Base-by-base conservation (phyloP, 768 basidiomycete genomes). In the Amanita inopinata region DNA sequence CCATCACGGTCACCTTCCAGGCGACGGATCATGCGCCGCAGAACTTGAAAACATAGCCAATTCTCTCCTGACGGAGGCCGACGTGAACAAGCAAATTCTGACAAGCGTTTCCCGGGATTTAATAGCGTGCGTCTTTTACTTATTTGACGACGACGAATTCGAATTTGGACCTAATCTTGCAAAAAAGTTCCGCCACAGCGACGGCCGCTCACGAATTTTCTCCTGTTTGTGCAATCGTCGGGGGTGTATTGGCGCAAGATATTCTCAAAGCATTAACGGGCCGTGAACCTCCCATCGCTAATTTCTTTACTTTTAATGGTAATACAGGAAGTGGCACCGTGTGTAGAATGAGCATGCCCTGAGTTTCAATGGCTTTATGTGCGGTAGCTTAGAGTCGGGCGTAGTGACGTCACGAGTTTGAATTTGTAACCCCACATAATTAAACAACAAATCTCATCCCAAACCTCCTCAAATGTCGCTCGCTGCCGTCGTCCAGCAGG, bases 211-310 rank as follows among this genome's bases (percentile, higher is more conserved):
- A 84, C 57, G 91, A 94, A 57, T 89, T 97, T 64, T 83, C 91
- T 0, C 91, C 96, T 0, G 81, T 91, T 1, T 89, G 91, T 57
- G 96, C 96, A 1, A 85, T 99, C 25, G 71, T 99, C 28, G 96
- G 96, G 19, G 96, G 96, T 17, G 76, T 98, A 64, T 66, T 98
- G 10, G 93, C 82, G 1, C 96, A 98, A 59, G 96, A 99, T 57
- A 83, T 97, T 39, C 68, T 99, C 30, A 92, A 96, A 58, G 79
- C 89, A 0, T 70, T 98, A 28, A 85, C 83, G 43, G 88, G 83
- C 43, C 82, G 90, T 38, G 96, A 98, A 53, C 78, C 86, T 19
- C 94, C 94, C 3, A 83, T 96, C 49, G 84, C 86, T 39, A 99
- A 99, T 60, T 82, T 96, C 48, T 82, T 93, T 49, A 71, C 78